Conservation (phyloP, 331 rosid species). For the Pyrus hybrid region DNA sequence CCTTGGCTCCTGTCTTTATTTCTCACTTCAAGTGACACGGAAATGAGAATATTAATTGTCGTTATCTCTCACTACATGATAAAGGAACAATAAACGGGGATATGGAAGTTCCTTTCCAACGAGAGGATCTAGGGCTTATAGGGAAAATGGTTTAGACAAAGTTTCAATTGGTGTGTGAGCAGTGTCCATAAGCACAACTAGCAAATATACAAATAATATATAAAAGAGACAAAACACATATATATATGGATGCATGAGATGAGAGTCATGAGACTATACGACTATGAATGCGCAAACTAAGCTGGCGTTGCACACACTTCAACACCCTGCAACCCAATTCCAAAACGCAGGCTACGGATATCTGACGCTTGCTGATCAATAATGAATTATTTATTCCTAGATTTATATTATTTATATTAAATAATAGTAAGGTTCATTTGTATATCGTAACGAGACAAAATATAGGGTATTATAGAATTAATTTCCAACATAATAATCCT, state of each 20-base stretch:
- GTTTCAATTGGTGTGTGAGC: no score
- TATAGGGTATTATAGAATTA: not conserved
- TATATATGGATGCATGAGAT: not conserved
- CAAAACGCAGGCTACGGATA: not conserved
- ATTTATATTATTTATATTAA: not conserved
- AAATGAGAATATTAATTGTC: no score
- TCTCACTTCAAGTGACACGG: no score
- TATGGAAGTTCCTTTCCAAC: no score
- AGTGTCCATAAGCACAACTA: no score
- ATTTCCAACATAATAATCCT: not conserved
- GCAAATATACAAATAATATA: no score
- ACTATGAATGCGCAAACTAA: not conserved
- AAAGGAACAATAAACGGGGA: no score
- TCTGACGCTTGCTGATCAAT: not conserved
- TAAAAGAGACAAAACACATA: no score
- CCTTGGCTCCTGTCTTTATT: no score
- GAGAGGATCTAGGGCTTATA: no score
- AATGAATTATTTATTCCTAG: not conserved
- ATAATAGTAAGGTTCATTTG: not conserved
- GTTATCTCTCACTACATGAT: no score
- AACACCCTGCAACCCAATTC: not conserved
- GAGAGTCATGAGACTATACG: not conserved
- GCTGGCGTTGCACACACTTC: constrained; percentile 6
- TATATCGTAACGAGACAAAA: not conserved
- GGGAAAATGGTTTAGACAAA: no score